Conservation (phyloP, 2,329 filamentous ascomycete species). For the Fusarium sp. region DNA sequence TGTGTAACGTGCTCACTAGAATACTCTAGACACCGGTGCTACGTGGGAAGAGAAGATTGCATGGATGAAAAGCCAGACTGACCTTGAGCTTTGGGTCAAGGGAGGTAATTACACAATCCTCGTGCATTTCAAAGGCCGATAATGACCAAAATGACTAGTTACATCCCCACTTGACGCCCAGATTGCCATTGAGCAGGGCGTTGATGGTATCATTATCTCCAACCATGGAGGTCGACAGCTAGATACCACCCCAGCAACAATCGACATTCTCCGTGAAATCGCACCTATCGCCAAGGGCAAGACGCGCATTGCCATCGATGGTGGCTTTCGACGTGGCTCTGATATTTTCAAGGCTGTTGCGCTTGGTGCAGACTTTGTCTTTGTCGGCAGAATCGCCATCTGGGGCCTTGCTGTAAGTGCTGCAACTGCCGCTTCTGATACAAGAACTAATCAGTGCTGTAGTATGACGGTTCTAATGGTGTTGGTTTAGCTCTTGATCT, state of each 20-base stretch:
- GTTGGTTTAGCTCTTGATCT: neutral
- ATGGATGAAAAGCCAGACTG: neutral
- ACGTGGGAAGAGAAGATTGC: neutral
- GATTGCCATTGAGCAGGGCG: neutral
- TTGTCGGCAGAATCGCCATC: neutral
- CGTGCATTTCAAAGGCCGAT: neutral
- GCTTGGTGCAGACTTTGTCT: neutral
- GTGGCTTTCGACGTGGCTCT: neutral
- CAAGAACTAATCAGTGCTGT: neutral
- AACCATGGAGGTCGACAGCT: neutral
- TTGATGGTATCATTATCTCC: neutral
- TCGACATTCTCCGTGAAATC: neutral
- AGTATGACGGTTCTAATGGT: neutral
- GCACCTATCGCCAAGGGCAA: neutral
- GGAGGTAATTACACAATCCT: neutral
- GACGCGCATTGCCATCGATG: neutral
- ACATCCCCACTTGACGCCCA: neutral
- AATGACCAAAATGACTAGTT: neutral
- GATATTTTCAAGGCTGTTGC: conserved; percentile 1
- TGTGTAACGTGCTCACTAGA: neutral
- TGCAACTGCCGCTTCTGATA: accelerated
- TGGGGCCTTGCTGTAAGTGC: neutral
- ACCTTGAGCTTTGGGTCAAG: neutral
- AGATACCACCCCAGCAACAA: neutral
- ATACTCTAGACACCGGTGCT: neutral